Evolutionary conservation across 768 basidiomycete species (phyloP).

Genomic region (Cystofilobasidium bisporidii): DNA sequence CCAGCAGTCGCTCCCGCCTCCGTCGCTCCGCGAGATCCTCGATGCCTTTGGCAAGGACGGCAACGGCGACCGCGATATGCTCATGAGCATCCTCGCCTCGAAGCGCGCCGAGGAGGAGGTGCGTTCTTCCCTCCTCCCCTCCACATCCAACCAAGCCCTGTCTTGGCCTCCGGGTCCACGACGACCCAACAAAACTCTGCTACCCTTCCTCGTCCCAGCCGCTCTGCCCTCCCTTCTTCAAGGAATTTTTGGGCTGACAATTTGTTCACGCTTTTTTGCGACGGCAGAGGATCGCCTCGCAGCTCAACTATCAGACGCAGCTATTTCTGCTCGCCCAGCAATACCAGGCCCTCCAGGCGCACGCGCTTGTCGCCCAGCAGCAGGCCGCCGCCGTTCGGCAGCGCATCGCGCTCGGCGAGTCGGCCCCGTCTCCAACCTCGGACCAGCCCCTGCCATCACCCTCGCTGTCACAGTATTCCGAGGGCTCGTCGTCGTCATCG

Average conservation of each 20-base stretch:
- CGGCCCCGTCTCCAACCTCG: background rate
- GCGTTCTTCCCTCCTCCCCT: too few species aligned
- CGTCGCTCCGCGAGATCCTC: constrained; percentile 73
- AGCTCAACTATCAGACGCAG: constrained; percentile 16
- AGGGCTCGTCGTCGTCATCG: background rate
- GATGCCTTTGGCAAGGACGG: constrained; percentile 74
- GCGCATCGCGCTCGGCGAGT: background rate
- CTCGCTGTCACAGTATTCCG: background rate
- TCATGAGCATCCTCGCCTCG: constrained; percentile 80
- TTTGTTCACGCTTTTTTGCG: too few species aligned
- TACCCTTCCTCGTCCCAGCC: background rate
- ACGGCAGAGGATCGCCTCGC: constrained; percentile 14
- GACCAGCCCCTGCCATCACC: constrained; percentile 1
- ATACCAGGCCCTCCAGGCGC: background rate
- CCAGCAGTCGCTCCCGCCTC: constrained; percentile 49
- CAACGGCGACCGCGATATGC: constrained; percentile 84
- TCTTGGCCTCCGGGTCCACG: too few species aligned
- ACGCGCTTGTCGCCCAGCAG: background rate
- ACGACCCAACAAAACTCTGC: too few species aligned
- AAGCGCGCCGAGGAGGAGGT: constrained; percentile 81
- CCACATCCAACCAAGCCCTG: too few species aligned
- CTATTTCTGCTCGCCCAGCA: constrained; percentile 16
- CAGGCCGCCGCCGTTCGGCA: background rate
- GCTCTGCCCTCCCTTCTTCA: too few species aligned
- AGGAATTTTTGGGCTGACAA: too few species aligned